Evolutionary conservation across 2,329 filamentous ascomycete species (phyloP), one percentile per base, ranked within the genome.

Genomic region (Xylaria sp.): DNA sequence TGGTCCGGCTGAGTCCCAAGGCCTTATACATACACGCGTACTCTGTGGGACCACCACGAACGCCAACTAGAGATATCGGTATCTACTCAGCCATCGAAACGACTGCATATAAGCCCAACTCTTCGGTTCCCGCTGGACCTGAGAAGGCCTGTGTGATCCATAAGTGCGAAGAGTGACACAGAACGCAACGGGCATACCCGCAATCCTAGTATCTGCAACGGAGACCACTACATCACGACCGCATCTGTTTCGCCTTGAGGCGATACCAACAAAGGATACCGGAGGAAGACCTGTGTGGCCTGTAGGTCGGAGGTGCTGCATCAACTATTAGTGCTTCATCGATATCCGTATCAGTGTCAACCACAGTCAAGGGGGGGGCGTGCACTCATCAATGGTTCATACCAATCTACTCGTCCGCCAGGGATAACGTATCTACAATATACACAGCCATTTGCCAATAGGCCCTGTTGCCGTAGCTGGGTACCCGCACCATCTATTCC

Each of bases 361-460:
- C 46, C 19, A 19, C 40, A 62, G 41, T 48, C 27, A 40, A 51
- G 63, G 64, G 65, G 68, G 70, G 47, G 31, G 71, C 31, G 70
- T 70, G 68, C 59, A 53, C 46, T 68, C 65, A 72, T 71, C 70
- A 69, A 67, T 47, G 38, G 53, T 46, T 54, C 49, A 54, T 55
- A 54, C 40, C 59, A 64, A 25, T 31, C 21, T n/a, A 52, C 29
- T 31, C 41, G 27, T 44, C 54, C 17, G 49, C 29, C 51, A 52
- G 46, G 54, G 52, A 37, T 46, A 52, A 17, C 49, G 48, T 55
- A 41, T 27, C 53, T 58, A 51, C 60, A 59, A 53, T 23, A 56
- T 19, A 58, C 53, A 54, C 51, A 29, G 53, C 56, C 38, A 47
- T 37, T 40, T 51, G 33, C 46, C 40, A 54, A n/a, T 58, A 58